A percentile compares a stretch with the other conserved stretches of the same genome.
Conservation (phyloP, 495 filamentous ascomycete species). For the Aspergillus steynii region DNA sequence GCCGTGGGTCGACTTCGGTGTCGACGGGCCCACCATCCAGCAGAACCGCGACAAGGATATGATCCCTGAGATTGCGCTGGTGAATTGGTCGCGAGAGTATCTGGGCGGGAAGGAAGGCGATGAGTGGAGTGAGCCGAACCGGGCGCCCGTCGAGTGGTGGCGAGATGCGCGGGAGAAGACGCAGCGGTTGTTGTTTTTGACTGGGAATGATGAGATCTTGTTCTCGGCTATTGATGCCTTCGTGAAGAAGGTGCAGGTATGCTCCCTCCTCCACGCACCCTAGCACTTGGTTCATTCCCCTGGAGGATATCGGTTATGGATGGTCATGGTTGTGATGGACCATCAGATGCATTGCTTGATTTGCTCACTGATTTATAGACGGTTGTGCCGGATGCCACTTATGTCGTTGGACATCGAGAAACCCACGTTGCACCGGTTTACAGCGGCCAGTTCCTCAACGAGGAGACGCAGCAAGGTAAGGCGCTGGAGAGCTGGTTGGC, state of each 20-base stretch:
- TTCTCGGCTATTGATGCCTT: conserved; percentile 55
- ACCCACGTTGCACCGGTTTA: conserved; percentile 38
- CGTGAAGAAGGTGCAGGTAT: conserved; percentile 45
- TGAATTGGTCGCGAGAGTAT: conserved; percentile 48
- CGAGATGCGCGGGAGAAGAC: conserved; percentile 33
- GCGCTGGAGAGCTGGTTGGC: conserved; percentile 35
- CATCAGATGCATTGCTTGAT: too few species aligned
- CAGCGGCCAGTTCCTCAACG: conserved; percentile 18
- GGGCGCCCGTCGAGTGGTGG: conserved; percentile 58
- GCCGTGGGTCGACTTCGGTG: conserved; percentile 57
- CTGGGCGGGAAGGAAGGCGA: conserved; percentile 43
- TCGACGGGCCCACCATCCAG: conserved; percentile 36
- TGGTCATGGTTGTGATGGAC: too few species aligned
- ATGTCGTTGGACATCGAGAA: conserved; percentile 35
- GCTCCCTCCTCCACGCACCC: conserved; percentile 8
- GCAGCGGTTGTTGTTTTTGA: conserved; percentile 50
- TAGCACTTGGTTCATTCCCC: too few species aligned
- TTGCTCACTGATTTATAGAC: conserved; percentile 20
- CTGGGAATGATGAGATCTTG: conserved; percentile 58
- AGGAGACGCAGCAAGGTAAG: conserved; percentile 27
- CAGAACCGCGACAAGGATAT: conserved; percentile 53
- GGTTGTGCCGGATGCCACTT: conserved; percentile 33
- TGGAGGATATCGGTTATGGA: too few species aligned
- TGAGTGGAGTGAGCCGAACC: conserved; percentile 55
- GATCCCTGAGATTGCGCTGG: conserved; percentile 30